A percentile compares a stretch with the other conserved stretches of the same genome.
phyloP scores from a whole-genome alignment of 192 early-diverging fungal genomes.

The Spizellomyces sp. region DNA sequence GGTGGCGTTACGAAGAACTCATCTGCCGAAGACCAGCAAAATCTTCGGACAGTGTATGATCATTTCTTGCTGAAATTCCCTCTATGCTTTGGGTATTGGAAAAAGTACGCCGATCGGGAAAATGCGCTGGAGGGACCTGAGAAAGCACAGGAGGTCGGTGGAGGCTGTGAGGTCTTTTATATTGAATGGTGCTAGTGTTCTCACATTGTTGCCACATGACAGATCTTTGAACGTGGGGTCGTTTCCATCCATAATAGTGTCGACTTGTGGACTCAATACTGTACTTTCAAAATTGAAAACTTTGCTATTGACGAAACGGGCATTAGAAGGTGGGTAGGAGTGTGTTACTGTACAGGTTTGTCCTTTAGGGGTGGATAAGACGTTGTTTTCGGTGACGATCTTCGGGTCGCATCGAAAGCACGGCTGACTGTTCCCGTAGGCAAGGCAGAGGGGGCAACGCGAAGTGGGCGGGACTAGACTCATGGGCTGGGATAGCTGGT shows the following conservation, averaged over 20 bases:
- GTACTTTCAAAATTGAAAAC: conserved; percentile 63
- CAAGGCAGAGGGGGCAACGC: too few relatives aligned
- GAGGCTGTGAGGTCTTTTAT: neutral
- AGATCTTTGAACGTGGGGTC: conserved; percentile 77
- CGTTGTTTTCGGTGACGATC: too few relatives aligned
- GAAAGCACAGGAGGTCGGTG: conserved; percentile 61
- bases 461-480: too few relatives aligned
- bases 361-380: too few relatives aligned
- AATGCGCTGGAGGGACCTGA: conserved; percentile 52
- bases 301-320: conserved; percentile 47
- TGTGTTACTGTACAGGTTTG: neutral
- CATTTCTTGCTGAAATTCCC: conserved; percentile 71
- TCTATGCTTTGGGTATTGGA: conserved; percentile 80
- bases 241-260: conserved; percentile 66
- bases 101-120: conserved; percentile 73
- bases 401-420: too few relatives aligned
- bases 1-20: conserved; percentile 56
- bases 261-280: conserved; percentile 76
- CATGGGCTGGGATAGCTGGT: too few relatives aligned
- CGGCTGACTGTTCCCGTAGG: too few relatives aligned
- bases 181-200: neutral
- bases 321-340: conserved; percentile 58
- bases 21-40: conserved; percentile 46
- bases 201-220: neutral
- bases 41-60: conserved; percentile 63